Base-by-base conservation (phyloP, 2,329 filamentous ascomycete species). In the Claviceps africana region DNA sequence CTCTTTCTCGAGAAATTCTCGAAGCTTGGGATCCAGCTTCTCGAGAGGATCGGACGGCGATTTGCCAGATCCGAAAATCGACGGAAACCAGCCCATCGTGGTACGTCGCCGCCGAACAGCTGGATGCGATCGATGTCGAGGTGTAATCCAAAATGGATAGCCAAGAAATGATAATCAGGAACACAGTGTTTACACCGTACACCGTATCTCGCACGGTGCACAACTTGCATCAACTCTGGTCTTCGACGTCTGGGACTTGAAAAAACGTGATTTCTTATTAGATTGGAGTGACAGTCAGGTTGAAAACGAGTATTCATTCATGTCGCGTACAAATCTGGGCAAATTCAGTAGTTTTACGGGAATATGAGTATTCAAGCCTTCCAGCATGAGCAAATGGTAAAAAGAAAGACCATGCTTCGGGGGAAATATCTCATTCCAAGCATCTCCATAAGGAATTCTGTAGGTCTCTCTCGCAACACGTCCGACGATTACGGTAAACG, bases 1-100 rank as follows among this genome's bases (percentile, higher is more conserved):
- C 72, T 95, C 87, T 68, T 84, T 82, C 64, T 89, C 76, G 62
- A 95, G 82, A 67, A 90, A 95, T 58, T 91, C 85, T 62, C 85
- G 85, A 53, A 95, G 78, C 57, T 83, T 82, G 40, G 88, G 86
- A 63, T 95, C 88, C 60, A 96, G 82, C 60, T 86, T 83, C 60
- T 77, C 75, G 58, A 88, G 75, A 25, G 86, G 82, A 56, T 82
- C 75, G 60, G 65, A 65, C 56, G 65, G 65, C 56, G 68, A 69
- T 55, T 65, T 70, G 51, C 68, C 66, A 57, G 73, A 69, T 60
- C 75, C 65, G 56, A 78, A 75, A 54, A 79, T 69, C 54, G 72
- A 74, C 57, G 75, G 72, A 60, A 79, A 68, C 76, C 77, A 81
- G 58, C 78, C 78, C 78, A 82, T 82, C 54, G 57, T 56, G 55